A percentile compares a stretch with the other conserved stretches of the same genome.
phyloP scores from a whole-genome alignment of 371 early-diverging fungal species.

The Umbelopsis sp. region DNA sequence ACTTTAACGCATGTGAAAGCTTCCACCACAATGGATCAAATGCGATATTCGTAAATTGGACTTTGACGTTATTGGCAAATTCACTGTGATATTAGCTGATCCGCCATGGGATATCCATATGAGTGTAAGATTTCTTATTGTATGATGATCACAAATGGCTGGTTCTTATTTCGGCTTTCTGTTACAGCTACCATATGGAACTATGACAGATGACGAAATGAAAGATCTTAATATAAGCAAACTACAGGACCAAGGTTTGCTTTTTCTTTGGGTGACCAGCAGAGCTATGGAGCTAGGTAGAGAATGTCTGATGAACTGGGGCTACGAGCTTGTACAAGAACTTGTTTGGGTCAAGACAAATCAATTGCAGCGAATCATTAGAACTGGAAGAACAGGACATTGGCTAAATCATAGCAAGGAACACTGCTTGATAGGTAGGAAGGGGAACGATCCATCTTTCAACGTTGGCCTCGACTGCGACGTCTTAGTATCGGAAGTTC shows the following conservation, averaged over 20 bases:
- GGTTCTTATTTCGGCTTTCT: not conserved
- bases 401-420: constrained; percentile 62
- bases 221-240: constrained; percentile 38
- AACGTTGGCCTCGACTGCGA: constrained; percentile 45
- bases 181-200: constrained; percentile 48
- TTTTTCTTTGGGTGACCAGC: constrained; percentile 60
- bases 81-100: constrained; percentile 56
- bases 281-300: constrained; percentile 58
- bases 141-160: too few species aligned
- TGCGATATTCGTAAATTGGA: constrained; percentile 56
- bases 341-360: constrained; percentile 58
- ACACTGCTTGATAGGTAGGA: constrained; percentile 55
- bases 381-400: constrained; percentile 58
- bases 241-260: constrained; percentile 51
- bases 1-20: not conserved
- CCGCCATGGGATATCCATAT: constrained; percentile 60
- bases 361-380: constrained; percentile 52
- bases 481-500: constrained; percentile 54
- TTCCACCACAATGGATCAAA: constrained; percentile 57
- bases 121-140: constrained; percentile 27
- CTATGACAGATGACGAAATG: constrained; percentile 62
- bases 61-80: constrained; percentile 46
- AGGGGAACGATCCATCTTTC: constrained; percentile 37
- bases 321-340: constrained; percentile 52
- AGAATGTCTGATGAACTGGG: constrained; percentile 52